Percentiles rank a stretch among this genome's conserved stretches.
Evolutionary conservation across 2,329 filamentous ascomycete genomes (phyloP).

Genomic region (Botrytis tulipae): DNA sequence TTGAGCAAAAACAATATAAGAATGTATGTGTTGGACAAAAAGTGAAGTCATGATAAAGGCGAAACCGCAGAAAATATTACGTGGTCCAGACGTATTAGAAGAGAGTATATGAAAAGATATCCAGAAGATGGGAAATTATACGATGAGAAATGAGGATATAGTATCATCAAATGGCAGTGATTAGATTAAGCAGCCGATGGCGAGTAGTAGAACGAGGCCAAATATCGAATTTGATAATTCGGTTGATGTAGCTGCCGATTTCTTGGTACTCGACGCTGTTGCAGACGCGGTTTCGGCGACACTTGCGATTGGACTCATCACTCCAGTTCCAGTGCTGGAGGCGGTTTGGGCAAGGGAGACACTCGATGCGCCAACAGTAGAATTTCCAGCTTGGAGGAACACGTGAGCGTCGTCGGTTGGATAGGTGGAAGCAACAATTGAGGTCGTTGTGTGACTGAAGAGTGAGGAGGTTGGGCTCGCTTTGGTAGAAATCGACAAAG

Average conservation of each 20-base stretch:
- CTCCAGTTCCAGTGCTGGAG: background rate
- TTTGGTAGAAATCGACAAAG: slow-evolving; percentile 9
- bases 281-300: background rate
- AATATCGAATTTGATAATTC: slow-evolving; percentile 16
- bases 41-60: slow-evolving; percentile 1
- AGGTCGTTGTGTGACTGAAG: slow-evolving; percentile 23
- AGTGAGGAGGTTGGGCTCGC: slow-evolving; percentile 19
- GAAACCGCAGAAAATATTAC: slow-evolving; percentile 11
- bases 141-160: background rate
- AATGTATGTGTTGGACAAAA: slow-evolving; percentile 14
- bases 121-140: background rate
- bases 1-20: slow-evolving; percentile 3
- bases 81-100: slow-evolving; percentile 23
- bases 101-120: slow-evolving; percentile 1
- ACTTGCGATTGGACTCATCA: slow-evolving; percentile 11
- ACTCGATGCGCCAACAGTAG: slow-evolving; percentile 15
- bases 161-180: background rate
- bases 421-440: slow-evolving; percentile 22
- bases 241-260: slow-evolving; percentile 12
- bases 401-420: slow-evolving; percentile 29
- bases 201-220: slow-evolving; percentile 8
- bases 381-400: slow-evolving; percentile 32
- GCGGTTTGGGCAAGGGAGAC: background rate
- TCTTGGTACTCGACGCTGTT: slow-evolving; percentile 7
- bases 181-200: slow-evolving; percentile 15